These are phyloP conservation scores for Micractinium sp. DNA, from an alignment of 139 green algal species.

Conservation along the genomic window DNA sequence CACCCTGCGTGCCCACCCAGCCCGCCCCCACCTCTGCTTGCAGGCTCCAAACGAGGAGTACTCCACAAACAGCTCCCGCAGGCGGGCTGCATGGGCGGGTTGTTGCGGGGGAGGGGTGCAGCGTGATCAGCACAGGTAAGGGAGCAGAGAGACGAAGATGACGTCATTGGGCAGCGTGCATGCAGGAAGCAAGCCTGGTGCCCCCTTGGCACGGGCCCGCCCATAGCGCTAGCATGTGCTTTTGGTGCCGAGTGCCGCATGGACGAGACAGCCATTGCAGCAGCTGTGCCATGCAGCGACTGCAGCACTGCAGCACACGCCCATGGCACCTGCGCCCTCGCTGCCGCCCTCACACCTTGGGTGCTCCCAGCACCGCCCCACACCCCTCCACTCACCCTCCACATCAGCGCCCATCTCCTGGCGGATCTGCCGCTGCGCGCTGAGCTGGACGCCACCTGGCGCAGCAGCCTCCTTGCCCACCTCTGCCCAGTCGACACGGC, in stretches of 20 bases:
- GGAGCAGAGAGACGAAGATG: not conserved
- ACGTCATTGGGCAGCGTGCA: not conserved
- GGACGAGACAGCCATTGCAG: too few species aligned
- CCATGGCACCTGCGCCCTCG: too few species aligned
- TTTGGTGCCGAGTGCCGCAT: too few species aligned
- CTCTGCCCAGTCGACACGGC: not conserved
- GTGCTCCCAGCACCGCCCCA: not conserved
- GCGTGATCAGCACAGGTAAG: not conserved
- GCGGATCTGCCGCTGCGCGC: slow-evolving; percentile 10
- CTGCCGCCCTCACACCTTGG: too few species aligned
- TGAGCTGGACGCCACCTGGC: not conserved
- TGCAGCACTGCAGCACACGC: too few species aligned
- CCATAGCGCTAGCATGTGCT: too few species aligned
- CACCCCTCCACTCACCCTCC: not conserved
- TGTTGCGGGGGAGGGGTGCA: not conserved
- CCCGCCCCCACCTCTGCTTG: slow-evolving; percentile 1
- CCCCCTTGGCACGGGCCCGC: too few species aligned
- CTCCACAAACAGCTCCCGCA: slow-evolving; percentile 3
- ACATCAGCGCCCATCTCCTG: not conserved
- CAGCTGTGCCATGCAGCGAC: too few species aligned
- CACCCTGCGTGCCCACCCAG: not conserved
- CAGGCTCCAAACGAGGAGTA: not conserved
- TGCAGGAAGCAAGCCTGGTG: too few species aligned
- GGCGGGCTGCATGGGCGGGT: not conserved
- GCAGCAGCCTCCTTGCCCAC: not conserved